A percentile compares a stretch with the other conserved stretches of the same genome.
Evolutionary conservation across 2,329 filamentous ascomycete genomes (phyloP).

Genomic region (Fusarium sp.): DNA sequence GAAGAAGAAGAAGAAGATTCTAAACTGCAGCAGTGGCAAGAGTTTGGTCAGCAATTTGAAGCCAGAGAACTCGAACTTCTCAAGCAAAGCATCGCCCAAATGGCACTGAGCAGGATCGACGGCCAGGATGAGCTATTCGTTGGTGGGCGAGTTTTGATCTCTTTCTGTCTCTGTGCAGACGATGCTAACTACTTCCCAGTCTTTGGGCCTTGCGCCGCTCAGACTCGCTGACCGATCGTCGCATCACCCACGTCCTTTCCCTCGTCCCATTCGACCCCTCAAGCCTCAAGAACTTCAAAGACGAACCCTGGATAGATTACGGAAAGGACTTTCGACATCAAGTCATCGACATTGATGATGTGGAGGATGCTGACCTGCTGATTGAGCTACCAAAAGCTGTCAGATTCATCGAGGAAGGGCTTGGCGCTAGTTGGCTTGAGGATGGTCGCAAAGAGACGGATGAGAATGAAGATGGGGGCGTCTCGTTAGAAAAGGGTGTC

Average conservation of each 20-base stretch:
- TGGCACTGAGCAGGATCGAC: constrained; percentile 56
- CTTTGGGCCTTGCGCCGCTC: constrained; percentile 81
- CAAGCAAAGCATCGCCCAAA: constrained; percentile 48
- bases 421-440: constrained; percentile 52
- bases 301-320: constrained; percentile 58
- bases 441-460: constrained; percentile 12
- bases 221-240: constrained; percentile 72
- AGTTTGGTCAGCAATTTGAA: constrained; percentile 39
- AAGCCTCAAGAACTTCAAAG: constrained; percentile 55
- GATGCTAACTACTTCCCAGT: constrained; percentile 48
- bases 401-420: constrained; percentile 81
- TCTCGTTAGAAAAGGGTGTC: constrained; percentile 31
- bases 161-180: neutral
- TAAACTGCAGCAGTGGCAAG: constrained; percentile 38
- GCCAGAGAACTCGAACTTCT: constrained; percentile 39
- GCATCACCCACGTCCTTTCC: constrained; percentile 92
- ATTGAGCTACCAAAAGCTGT: constrained; percentile 81
- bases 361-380: constrained; percentile 87
- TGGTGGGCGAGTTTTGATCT: constrained; percentile 48
- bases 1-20: constrained; percentile 14
- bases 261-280: constrained; percentile 67
- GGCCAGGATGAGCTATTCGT: constrained; percentile 54
- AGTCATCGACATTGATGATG: constrained; percentile 86
- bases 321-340: constrained; percentile 74
- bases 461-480: constrained; percentile 32